Conservation (phyloP, 257 asterid genomes). For the Solanum rostratum region DNA sequence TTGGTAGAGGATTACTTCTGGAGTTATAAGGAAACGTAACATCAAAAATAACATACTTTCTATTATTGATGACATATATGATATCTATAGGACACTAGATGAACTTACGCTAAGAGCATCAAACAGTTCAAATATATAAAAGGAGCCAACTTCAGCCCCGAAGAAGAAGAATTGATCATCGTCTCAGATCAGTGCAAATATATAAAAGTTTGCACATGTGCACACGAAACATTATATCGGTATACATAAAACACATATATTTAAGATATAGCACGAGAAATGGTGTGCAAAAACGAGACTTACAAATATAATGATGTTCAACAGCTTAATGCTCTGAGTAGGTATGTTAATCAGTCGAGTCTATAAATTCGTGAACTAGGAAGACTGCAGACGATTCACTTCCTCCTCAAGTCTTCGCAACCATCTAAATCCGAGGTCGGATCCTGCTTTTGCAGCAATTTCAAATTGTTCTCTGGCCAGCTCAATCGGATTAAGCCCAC, state of each 20-base stretch:
- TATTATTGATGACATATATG: too few species aligned
- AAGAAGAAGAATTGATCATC: too few species aligned
- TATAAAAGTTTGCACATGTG: not conserved
- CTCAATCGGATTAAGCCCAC: slow-evolving; percentile 40
- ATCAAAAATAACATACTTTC: too few species aligned
- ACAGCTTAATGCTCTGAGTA: not conserved
- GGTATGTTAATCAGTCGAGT: not conserved
- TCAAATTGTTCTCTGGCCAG: slow-evolving; percentile 73
- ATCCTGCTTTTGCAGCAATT: slow-evolving; percentile 75
- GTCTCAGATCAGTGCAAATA: not conserved
- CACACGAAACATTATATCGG: not conserved
- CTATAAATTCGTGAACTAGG: not conserved
- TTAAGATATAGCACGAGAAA: not conserved
- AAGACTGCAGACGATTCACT: slow-evolving; percentile 27
- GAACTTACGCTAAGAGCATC: too few species aligned
- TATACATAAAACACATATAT: not conserved
- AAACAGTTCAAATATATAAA: too few species aligned
- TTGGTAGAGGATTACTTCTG: too few species aligned
- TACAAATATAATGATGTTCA: not conserved
- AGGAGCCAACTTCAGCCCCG: too few species aligned
- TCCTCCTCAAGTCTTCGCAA: slow-evolving; percentile 57
- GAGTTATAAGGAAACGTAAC: too few species aligned
- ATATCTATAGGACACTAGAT: too few species aligned
- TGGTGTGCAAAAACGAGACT: not conserved
- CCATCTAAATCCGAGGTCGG: slow-evolving; percentile 91